These are phyloP conservation scores for Aspergillus bertholletiae DNA, from an alignment of 495 filamentous ascomycete species.

Conservation along the genomic window DNA sequence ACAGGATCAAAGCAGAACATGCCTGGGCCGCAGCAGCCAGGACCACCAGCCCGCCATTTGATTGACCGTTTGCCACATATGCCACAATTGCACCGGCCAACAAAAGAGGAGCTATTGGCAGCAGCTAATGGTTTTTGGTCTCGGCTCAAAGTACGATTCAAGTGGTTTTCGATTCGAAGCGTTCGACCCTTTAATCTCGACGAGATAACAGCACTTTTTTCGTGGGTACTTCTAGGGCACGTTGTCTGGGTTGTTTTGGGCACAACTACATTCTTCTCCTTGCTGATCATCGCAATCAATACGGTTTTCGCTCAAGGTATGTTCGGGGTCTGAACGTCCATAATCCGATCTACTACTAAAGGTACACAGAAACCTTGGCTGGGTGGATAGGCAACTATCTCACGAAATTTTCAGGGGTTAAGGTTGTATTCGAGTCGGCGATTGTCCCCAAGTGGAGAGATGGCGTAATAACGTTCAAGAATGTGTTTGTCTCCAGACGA, in stretches of 20 bases:
- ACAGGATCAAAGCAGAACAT: not conserved
- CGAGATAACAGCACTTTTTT: conserved; percentile 91
- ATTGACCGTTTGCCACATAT: conserved; percentile 64
- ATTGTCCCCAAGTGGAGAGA: conserved; percentile 94
- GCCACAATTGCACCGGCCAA: conserved; percentile 75
- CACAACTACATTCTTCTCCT: conserved; percentile 94
- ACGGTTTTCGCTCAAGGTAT: conserved; percentile 92
- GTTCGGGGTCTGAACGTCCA: conserved; percentile 10
- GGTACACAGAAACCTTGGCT: conserved; percentile 74
- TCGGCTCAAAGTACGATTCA: conserved; percentile 86
- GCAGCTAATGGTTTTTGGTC: conserved; percentile 93
- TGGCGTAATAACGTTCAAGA: conserved; percentile 92
- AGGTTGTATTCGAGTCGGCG: conserved; percentile 95
- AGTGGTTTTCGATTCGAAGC: conserved; percentile 95
- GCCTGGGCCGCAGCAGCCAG: conserved; percentile 13
- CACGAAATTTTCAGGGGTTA: conserved; percentile 90
- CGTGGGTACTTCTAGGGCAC: conserved; percentile 92
- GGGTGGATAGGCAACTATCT: conserved; percentile 93
- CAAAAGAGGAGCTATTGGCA: conserved; percentile 87
- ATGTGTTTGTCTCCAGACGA: conserved; percentile 90
- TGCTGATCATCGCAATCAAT: conserved; percentile 85
- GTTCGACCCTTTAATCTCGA: conserved; percentile 94
- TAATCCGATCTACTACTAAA: conserved; percentile 13
- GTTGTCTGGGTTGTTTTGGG: conserved; percentile 91
- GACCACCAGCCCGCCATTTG: conserved; percentile 42